Evolutionary conservation across 345 rosid species (phyloP).

Genomic region (Acer yangbiense): DNA sequence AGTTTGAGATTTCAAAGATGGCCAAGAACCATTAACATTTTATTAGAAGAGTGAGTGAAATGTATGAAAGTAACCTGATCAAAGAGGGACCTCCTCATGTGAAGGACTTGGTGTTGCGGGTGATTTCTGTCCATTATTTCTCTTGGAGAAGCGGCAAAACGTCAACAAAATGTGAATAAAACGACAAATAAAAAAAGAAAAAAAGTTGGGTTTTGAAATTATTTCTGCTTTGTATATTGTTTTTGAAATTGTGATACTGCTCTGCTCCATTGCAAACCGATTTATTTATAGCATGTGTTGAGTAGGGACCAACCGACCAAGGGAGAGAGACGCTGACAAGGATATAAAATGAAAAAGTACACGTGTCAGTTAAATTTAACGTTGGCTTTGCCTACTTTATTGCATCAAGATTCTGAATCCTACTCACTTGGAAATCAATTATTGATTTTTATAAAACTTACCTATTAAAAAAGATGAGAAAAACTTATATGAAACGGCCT

Average conservation of each 20-base stretch:
- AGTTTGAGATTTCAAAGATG: no score
- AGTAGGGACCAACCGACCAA: no score
- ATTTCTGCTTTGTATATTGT: not conserved
- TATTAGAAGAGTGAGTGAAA: not conserved
- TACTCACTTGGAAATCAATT: not conserved
- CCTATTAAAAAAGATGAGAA: not conserved
- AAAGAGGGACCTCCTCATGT: conserved; percentile 57
- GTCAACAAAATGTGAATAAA: not conserved
- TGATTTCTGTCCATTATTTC: conserved; percentile 29
- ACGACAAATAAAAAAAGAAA: not conserved
- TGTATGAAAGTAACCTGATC: conserved; percentile 51
- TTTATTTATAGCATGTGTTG: conserved; percentile 10
- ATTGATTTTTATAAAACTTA: not conserved
- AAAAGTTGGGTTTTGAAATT: not conserved
- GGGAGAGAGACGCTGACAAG: not conserved
- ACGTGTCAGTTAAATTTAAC: not conserved
- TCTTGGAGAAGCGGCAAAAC: not conserved
- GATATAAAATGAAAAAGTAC: not conserved
- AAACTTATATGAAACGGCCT: no score
- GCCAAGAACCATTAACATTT: no score
- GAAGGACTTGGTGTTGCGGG: conserved; percentile 41
- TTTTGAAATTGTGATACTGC: no score
- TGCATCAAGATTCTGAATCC: not conserved
- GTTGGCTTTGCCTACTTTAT: not conserved
- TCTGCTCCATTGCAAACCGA: not conserved